phyloP scores from a whole-genome alignment of 2,329 filamentous ascomycete genomes.

The Westerdykella sp. region DNA sequence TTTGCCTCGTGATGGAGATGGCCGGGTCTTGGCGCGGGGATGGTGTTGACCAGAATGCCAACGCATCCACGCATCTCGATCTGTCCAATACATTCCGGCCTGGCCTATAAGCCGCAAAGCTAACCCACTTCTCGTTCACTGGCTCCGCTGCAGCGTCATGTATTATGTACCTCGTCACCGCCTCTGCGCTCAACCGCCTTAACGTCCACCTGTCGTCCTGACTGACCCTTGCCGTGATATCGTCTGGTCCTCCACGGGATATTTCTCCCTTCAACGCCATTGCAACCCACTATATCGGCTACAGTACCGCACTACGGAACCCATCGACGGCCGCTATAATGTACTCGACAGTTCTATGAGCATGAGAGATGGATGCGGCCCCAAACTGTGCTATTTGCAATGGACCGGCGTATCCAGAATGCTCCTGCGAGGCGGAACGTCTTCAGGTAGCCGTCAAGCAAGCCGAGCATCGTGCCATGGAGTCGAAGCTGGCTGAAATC shows the following conservation, averaged over 20 bases:
- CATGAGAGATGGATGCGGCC: slow-evolving; percentile 32
- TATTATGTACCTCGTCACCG: slow-evolving; percentile 36
- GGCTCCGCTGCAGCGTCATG: slow-evolving; percentile 29
- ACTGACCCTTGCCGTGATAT: slow-evolving; percentile 16
- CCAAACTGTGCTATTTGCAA: slow-evolving; percentile 39
- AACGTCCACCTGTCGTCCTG: slow-evolving; percentile 13
- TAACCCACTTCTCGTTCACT: slow-evolving; percentile 23
- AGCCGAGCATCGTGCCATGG: slow-evolving; percentile 35
- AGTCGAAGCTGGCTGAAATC: slow-evolving; percentile 30
- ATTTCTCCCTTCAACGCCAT: slow-evolving; percentile 7
- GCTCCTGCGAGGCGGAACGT: slow-evolving; percentile 36
- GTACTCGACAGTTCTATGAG: slow-evolving; percentile 14
- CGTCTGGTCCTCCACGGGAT: slow-evolving; percentile 11
- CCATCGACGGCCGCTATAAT: slow-evolving; percentile 15
- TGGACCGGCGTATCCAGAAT: slow-evolving; percentile 35
- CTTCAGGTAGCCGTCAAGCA: slow-evolving; percentile 37
- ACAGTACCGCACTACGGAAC: not conserved
- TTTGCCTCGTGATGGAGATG: not conserved
- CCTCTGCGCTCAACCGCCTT: slow-evolving; percentile 22
- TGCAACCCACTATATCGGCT: not conserved
- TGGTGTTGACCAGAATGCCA: slow-evolving; percentile 19
- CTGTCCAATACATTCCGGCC: slow-evolving; percentile 22
- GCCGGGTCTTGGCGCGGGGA: slow-evolving; percentile 5
- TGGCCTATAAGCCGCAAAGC: slow-evolving; percentile 29
- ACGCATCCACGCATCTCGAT: slow-evolving; percentile 32